These are phyloP conservation scores for Nicotiana attenuata DNA, from an alignment of 257 asterid genomes.

Conservation along the genomic window DNA sequence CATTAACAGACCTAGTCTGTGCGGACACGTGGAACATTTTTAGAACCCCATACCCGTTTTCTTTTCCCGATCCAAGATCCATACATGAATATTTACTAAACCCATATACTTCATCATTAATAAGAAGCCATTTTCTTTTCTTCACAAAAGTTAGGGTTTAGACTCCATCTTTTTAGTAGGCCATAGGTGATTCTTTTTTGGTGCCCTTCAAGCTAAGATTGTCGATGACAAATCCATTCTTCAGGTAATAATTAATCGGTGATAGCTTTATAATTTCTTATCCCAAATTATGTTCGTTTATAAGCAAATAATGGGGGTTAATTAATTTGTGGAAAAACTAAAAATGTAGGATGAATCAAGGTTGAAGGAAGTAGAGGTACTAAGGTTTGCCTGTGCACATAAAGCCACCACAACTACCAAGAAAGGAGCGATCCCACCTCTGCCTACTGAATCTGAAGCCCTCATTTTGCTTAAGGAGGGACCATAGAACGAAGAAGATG, in stretches of 20 bases:
- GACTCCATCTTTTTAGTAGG: no score
- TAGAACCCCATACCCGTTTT: no score
- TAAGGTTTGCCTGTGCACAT: conserved; percentile 71
- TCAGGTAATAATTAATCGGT: conserved; percentile 15
- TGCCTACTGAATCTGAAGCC: conserved; percentile 56
- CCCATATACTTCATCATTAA: no score
- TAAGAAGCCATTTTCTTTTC: no score
- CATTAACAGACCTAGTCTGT: no score
- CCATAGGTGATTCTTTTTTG: conserved; percentile 48
- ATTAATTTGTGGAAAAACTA: neutral
- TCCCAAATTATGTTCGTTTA: no score
- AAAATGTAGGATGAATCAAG: conserved; percentile 49
- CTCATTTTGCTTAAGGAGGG: conserved; percentile 22
- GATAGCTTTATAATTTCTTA: neutral
- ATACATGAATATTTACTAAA: no score
- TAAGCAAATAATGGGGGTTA: neutral
- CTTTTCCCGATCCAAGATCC: no score
- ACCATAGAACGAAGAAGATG: neutral
- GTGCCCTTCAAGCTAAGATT: conserved; percentile 33
- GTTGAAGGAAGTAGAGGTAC: conserved; percentile 63
- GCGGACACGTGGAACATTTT: no score
- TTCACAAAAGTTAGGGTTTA: no score
- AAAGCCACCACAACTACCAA: conserved; percentile 89
- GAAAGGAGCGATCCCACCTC: conserved; percentile 92
- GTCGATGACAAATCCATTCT: conserved; percentile 28